phyloP scores from a whole-genome alignment of 371 early-diverging fungal species.

The Mucor circinelloides region DNA sequence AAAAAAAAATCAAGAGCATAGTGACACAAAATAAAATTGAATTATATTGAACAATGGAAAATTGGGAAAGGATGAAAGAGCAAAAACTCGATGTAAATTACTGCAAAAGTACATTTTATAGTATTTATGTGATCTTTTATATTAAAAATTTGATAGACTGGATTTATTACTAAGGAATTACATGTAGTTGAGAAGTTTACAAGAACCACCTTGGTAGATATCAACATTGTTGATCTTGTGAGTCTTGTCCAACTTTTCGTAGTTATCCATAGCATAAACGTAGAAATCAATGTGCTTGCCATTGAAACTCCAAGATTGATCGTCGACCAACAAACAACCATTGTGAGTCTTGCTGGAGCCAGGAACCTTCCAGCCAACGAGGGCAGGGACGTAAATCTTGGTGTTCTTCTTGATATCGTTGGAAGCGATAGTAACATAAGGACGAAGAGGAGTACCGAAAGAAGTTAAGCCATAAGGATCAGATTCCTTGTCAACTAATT shows the following conservation, averaged over 20 bases:
- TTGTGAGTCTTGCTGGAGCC: constrained; percentile 47
- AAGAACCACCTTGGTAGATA: constrained; percentile 52
- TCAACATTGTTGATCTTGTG: constrained; percentile 40
- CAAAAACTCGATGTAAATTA: neutral
- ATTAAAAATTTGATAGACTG: neutral
- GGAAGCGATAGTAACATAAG: constrained; percentile 47
- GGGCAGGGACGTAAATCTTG: constrained; percentile 50
- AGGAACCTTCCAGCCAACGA: constrained; percentile 52
- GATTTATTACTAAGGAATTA: constrained; percentile 1
- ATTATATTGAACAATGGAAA: neutral
- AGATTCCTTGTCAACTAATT: constrained; percentile 38
- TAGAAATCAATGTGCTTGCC: constrained; percentile 51
- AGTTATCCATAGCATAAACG: constrained; percentile 37
- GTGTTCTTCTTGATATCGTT: constrained; percentile 50
- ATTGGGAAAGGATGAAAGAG: neutral
- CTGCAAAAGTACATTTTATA: neutral
- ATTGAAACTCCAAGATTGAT: constrained; percentile 53
- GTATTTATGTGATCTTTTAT: neutral
- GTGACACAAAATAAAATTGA: neutral
- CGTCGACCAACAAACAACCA: constrained; percentile 53
- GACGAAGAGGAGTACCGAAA: constrained; percentile 48
- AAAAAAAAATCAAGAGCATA: neutral
- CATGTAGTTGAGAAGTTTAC: constrained; percentile 43
- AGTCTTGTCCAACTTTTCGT: constrained; percentile 35
- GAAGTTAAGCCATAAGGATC: constrained; percentile 54